Conservation (phyloP, 202 grass and related monocot species). For the Schoenoplectus triqueter region DNA sequence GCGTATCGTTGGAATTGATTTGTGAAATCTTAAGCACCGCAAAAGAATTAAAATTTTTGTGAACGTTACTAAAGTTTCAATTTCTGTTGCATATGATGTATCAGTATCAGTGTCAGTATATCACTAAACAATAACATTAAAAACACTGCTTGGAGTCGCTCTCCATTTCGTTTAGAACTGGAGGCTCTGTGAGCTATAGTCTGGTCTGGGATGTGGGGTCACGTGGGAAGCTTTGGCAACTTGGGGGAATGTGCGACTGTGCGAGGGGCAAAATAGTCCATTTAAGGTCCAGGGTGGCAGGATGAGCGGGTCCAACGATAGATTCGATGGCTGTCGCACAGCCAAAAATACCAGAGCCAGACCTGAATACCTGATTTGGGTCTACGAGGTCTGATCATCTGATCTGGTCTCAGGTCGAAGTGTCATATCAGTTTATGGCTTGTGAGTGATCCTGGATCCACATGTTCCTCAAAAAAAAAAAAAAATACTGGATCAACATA, state of each 20-base stretch:
- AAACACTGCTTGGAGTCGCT: no score
- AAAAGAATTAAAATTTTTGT: no score
- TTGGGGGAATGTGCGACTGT: not conserved
- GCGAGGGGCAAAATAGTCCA: not conserved
- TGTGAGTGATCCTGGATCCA: not conserved
- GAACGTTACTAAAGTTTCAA: no score
- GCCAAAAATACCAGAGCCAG: slow-evolving; percentile 28
- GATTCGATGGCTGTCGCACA: slow-evolving; percentile 3
- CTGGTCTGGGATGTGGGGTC: not conserved
- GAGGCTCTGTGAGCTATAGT: no score
- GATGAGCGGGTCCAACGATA: not conserved
- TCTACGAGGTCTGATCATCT: slow-evolving; percentile 10
- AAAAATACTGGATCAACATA: no score
- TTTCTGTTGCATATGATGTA: no score
- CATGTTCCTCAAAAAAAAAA: no score
- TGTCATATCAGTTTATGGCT: slow-evolving; percentile 22
- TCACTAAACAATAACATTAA: no score
- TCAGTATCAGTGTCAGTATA: no score
- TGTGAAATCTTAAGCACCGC: no score
- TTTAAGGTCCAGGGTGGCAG: not conserved
- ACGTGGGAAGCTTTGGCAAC: not conserved
- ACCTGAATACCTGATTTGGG: slow-evolving; percentile 20
- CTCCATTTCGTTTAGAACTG: no score
- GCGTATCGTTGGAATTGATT: no score
- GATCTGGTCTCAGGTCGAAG: slow-evolving; percentile 3